Base-by-base conservation (phyloP, 164 flowering plant genomes). In the Euptelea pleiosperma region DNA sequence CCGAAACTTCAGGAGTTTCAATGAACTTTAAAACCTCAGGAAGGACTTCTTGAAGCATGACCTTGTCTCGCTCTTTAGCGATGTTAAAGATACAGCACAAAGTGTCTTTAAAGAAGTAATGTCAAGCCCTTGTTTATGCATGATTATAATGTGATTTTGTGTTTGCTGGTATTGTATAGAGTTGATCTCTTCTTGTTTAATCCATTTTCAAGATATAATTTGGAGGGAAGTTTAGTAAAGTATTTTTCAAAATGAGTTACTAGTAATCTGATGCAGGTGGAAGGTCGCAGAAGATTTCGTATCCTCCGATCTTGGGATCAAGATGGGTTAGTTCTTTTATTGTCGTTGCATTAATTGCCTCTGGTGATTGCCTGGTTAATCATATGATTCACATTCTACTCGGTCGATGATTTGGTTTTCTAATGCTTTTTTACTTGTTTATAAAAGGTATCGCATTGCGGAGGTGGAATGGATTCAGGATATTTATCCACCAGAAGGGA, bases 401-500 rank as follows among this genome's bases (percentile, higher is more conserved):
- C 2, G 25, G 22, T 37, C n/a, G 19, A 6, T 21, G 45, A n/a
- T 21, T 51, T 52, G 51, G 19, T 7, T 64, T 37, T n/a, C n/a
- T 55, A 7, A 10, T 26, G 36, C 2, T 53, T n/a, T n/a, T n/a
- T n/a, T n/a, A n/a, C n/a, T 57, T 43, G 14, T 47, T 59, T 64
- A 33, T 76, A 46, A 46, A 59, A 93, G 97, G 67, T 90, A 90
- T 63, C 97, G 97, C 16, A 69, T 93, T 49, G 97, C 92, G 18
- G 84, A 88, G 78, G 82, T 88, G 68, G 94, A 93, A 69, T 90
- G 97, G 97, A 58, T 86, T 25, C 74, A 77, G 11, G 99, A 93
- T 73, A 72, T 73, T 29, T 53, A 14, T 71, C 83, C 82, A 44
- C 73, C 79, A 16, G 86, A 76, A 67, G 82, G 82, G 41, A 58